Evolutionary conservation across 2,329 filamentous ascomycete species (phyloP).

Genomic region (Fusarium compactum): DNA sequence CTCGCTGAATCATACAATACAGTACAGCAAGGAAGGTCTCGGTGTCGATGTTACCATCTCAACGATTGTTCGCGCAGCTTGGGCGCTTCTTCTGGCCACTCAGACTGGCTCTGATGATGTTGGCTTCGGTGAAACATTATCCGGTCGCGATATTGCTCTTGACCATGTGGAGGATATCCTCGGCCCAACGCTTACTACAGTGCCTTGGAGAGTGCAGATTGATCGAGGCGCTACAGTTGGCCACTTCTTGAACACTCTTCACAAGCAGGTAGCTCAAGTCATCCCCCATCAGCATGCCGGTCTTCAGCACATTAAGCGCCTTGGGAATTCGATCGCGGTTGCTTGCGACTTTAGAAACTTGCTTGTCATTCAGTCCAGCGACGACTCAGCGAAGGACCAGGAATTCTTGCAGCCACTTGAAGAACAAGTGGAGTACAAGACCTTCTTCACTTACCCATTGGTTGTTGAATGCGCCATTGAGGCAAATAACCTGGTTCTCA

Average conservation of each 20-base stretch:
- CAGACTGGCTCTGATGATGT: conserved; percentile 35
- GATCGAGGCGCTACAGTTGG: not conserved
- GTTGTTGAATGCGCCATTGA: conserved; percentile 41
- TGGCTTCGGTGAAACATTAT: conserved; percentile 32
- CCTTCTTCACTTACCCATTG: conserved; percentile 45
- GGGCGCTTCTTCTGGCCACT: conserved; percentile 21
- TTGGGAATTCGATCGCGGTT: conserved; percentile 23
- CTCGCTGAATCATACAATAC: not conserved
- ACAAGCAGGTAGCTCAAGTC: conserved; percentile 18
- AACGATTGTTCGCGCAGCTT: conserved; percentile 29
- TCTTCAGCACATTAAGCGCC: conserved; percentile 48
- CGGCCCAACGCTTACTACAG: conserved; percentile 34
- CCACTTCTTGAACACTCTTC: conserved; percentile 1
- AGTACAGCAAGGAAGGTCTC: not conserved
- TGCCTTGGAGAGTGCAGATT: conserved; percentile 24
- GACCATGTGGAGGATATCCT: conserved; percentile 25
- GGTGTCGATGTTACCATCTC: conserved; percentile 24
- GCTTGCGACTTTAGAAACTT: conserved; percentile 46
- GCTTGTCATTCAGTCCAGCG: conserved; percentile 47
- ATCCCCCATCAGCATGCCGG: conserved; percentile 49
- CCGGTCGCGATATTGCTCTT: conserved; percentile 31
- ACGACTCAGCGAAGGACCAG: not conserved
- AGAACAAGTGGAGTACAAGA: conserved; percentile 1
- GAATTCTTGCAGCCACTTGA: conserved; percentile 17
- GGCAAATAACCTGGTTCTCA: conserved; percentile 8